Conservation (phyloP, 2,329 filamentous ascomycete species). For the Diaporthe capsici region DNA sequence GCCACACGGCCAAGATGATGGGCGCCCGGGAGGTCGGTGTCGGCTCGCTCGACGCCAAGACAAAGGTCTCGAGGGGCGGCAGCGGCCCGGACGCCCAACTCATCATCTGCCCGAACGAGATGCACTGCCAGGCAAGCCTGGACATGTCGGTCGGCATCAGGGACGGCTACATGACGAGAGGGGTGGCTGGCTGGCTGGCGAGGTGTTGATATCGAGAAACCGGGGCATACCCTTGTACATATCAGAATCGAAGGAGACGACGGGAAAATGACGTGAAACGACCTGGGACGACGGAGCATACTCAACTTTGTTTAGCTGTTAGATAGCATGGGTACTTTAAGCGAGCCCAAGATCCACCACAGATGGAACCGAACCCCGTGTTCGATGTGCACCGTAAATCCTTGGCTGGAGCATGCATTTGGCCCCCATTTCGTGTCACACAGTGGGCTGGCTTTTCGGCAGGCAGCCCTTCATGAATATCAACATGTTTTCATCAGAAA, state of each 20-base stretch:
- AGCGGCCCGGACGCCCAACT: constrained; percentile 37
- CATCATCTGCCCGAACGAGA: constrained; percentile 42
- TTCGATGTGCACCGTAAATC: background rate
- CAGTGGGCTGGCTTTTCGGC: background rate
- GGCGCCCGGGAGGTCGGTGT: constrained; percentile 27
- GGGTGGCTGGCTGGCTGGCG: constrained; percentile 33
- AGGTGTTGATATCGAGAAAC: background rate
- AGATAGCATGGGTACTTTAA: background rate
- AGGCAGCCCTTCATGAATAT: background rate
- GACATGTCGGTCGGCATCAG: constrained; percentile 40
- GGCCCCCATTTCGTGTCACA: background rate
- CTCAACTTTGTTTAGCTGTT: constrained; percentile 11
- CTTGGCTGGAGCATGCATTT: background rate
- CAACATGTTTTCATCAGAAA: background rate
- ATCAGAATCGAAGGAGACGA: background rate
- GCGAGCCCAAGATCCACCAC: constrained; percentile 11
- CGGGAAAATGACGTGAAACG: constrained; percentile 8
- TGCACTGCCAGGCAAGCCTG: constrained; percentile 41
- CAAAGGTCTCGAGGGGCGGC: background rate
- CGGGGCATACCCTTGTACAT: constrained; percentile 19
- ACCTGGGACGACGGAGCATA: constrained; percentile 8
- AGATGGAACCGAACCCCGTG: background rate
- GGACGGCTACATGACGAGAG: constrained; percentile 36
- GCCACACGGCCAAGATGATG: constrained; percentile 42
- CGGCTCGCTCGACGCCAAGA: constrained; percentile 12